Percentiles rank a stretch among this genome's conserved stretches.
phyloP scores from a whole-genome alignment of 192 early-diverging fungal genomes.

The Entomortierella beljakovae region DNA sequence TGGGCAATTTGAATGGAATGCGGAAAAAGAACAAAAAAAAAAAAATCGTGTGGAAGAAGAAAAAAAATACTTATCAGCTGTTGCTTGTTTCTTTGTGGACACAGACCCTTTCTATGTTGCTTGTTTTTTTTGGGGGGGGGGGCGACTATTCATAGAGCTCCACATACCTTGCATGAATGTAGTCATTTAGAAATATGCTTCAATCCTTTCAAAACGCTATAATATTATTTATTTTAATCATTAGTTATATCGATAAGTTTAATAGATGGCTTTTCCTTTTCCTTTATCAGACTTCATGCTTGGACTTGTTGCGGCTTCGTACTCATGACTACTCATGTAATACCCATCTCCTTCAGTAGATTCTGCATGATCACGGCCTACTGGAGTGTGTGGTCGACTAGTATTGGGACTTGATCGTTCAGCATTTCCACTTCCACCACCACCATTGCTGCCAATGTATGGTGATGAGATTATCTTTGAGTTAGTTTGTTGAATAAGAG shows the following conservation, averaged over 20 bases:
- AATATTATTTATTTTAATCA: no score
- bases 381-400: slow-evolving; percentile 17
- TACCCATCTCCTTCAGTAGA: slow-evolving; percentile 25
- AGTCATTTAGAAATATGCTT: no score
- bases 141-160: no score
- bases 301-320: slow-evolving; percentile 48
- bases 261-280: slow-evolving; percentile 23
- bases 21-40: no score
- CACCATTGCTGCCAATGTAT: background rate
- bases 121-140: no score
- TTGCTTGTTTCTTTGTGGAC: no score
- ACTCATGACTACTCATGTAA: slow-evolving; percentile 46
- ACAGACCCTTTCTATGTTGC: no score
- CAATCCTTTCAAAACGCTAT: no score
- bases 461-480: background rate
- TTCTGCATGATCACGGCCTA: background rate
- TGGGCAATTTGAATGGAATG: background rate
- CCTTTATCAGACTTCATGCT: slow-evolving; percentile 40
- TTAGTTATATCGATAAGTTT: background rate
- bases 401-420: background rate
- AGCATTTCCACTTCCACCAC: background rate
- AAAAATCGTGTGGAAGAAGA: no score
- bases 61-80: no score
- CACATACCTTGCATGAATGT: no score
- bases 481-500: background rate